Evolutionary conservation across 2,329 filamentous ascomycete genomes (phyloP).

Genomic region (Colletotrichum tanaceti): DNA sequence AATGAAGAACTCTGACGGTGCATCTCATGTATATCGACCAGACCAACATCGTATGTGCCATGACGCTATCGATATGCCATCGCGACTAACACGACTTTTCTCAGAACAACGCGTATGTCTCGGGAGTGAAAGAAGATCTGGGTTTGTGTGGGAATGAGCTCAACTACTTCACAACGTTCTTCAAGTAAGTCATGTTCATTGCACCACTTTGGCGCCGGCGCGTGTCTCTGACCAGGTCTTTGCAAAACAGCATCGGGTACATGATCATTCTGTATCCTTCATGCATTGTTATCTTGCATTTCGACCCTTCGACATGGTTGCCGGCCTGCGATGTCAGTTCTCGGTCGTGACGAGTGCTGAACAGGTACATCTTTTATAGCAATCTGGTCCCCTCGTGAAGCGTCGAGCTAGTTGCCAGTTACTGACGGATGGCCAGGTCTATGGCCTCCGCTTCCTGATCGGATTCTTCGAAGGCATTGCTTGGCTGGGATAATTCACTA

Average conservation of each 20-base stretch:
- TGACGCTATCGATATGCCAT: fast-evolving
- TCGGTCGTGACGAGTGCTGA: conserved; percentile 20
- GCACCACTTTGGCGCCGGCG: too few relatives aligned
- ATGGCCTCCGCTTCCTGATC: conserved; percentile 57
- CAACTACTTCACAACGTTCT: conserved; percentile 44
- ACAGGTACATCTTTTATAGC: conserved; percentile 34
- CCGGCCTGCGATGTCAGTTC: conserved; percentile 44
- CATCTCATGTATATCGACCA: conserved; percentile 28
- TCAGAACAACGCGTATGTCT: conserved; percentile 45
- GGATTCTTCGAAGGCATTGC: conserved; percentile 55
- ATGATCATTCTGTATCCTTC: conserved; percentile 46
- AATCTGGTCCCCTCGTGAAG: conserved; percentile 30
- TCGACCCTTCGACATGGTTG: conserved; percentile 46
- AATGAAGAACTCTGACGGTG: neutral
- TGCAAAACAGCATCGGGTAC: conserved; percentile 40
- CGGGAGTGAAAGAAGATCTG: conserved; percentile 47
- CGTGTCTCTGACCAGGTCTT: neutral
- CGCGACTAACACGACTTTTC: neutral
- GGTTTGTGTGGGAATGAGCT: conserved; percentile 44
- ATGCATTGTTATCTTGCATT: conserved; percentile 46
- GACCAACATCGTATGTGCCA: conserved; percentile 11
- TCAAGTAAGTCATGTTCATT: conserved; percentile 17
- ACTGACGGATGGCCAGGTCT: conserved; percentile 48
- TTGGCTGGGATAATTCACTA: conserved; percentile 45
- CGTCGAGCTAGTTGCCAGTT: neutral